Base-by-base conservation (phyloP, 208 protist genomes). In the Leptomonas pyrrhocoris region DNA sequence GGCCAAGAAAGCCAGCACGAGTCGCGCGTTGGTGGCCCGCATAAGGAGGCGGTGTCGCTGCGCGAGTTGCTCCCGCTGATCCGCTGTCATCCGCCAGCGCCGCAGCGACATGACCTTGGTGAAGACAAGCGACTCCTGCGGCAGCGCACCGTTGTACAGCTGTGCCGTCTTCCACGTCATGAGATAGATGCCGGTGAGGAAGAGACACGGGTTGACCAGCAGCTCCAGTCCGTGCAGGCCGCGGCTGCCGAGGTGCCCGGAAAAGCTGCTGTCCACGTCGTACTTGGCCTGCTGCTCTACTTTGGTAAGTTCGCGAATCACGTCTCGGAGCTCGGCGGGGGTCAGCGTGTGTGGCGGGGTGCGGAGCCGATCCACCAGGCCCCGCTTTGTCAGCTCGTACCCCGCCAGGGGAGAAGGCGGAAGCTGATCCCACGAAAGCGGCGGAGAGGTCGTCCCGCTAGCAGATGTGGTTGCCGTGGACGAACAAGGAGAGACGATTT, bases 201-300 rank as follows among this genome's bases (percentile, higher is more conserved):
- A 83, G 30, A 95, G 74, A 27, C 69, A 79, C 1, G 87, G 85
- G 59, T 79, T 93, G 40, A 93, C 66, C 31, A 92, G 38, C 0
- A 92, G 58, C 73, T 92, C 85, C 36, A 93, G 45, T 0, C 84
- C 84, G 58, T 82, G 83, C 27, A 77, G 66, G 30, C 75, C 65
- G 25, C 87, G 71, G 50, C 59, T 74, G 67, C 81, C 75, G 43
- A 95, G 76, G 45, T 93, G 80, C 12, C 53, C 27, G 2, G 73
- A 49, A 25, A 93, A 84, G 30, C 84, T 74, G 19, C 31, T 54
- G 56, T 95, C 90, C n/a, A 89, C 80, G 18, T 62, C 55, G 77
- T 89, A 85, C 75, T 82, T 86, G 54, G 85, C 80, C 21, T 68
- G 64, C 74, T 92, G 83, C 72, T 95, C 87, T 12, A 95, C 74